phyloP scores from a whole-genome alignment of 2,329 filamentous ascomycete species.

The Penicillium fuscoglaucum region DNA sequence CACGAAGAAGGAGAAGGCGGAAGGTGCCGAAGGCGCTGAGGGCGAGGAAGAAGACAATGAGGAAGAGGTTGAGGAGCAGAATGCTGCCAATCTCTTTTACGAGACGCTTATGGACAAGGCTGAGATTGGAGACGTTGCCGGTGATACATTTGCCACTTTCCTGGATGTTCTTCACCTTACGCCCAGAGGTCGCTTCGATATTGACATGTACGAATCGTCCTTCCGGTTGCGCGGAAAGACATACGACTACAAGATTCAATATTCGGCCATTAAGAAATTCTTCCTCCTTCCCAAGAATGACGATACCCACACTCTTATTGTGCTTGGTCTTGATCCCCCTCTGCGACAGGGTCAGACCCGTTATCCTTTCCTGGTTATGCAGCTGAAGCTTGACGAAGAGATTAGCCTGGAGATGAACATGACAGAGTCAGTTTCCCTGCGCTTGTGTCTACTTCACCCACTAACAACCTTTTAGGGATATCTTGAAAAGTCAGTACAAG shows the following conservation, averaged over 20 bases:
- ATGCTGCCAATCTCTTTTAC: conserved; percentile 95
- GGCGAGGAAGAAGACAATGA: conserved; percentile 69
- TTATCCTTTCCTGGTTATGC: conserved; percentile 98
- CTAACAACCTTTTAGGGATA: conserved; percentile 52
- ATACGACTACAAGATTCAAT: conserved; percentile 99
- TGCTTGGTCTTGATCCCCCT: conserved; percentile 89
- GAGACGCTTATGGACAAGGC: conserved; percentile 98
- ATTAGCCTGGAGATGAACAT: conserved; percentile 96
- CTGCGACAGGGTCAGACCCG: conserved; percentile 95
- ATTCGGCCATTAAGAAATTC: conserved; percentile 97
- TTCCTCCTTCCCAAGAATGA: conserved; percentile 99
- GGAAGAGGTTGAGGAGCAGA: conserved; percentile 77
- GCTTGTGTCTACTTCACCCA: neutral
- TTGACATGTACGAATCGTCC: conserved; percentile 98
- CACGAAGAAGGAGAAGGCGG: conserved; percentile 67
- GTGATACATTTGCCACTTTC: conserved; percentile 96
- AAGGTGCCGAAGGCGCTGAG: conserved; percentile 63
- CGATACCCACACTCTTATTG: conserved; percentile 91
- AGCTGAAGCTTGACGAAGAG: conserved; percentile 97
- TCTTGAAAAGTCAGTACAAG: conserved; percentile 82
- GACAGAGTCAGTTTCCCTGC: conserved; percentile 59
- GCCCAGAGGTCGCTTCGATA: conserved; percentile 97
- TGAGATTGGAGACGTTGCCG: conserved; percentile 98
- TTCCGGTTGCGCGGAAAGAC: conserved; percentile 98
- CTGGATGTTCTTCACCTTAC: conserved; percentile 95